Conservation (phyloP, 331 rosid species). For the Dryas integrifolia region DNA sequence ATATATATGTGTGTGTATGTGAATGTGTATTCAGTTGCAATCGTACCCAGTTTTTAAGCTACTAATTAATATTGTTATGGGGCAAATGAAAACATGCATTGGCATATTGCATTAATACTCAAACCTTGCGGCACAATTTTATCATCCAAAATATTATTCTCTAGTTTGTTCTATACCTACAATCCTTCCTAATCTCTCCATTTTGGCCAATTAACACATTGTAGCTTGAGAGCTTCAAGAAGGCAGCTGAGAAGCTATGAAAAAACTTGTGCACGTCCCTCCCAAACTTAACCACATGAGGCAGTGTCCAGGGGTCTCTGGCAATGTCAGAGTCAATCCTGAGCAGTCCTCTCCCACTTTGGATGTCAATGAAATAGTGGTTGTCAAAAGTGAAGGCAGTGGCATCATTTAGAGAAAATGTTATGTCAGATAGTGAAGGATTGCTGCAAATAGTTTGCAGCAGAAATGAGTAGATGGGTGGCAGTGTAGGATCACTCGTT, state of each 20-base stretch:
- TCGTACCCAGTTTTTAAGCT: too few species aligned
- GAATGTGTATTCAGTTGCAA: too few species aligned
- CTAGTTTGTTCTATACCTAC: neutral
- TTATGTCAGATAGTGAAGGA: neutral
- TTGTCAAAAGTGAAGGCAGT: neutral
- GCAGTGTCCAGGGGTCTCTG: neutral
- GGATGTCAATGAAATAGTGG: slow-evolving; percentile 11
- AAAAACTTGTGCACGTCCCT: neutral
- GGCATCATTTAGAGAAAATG: neutral
- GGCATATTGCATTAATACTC: too few species aligned
- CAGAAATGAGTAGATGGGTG: neutral
- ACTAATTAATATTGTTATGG: too few species aligned
- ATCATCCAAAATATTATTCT: too few species aligned
- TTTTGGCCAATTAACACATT: slow-evolving; percentile 7
- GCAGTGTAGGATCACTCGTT: slow-evolving; percentile 10
- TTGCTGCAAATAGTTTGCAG: neutral
- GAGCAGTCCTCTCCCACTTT: slow-evolving; percentile 10
- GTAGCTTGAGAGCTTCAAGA: neutral
- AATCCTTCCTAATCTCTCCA: slow-evolving; percentile 8
- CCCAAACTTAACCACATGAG: neutral
- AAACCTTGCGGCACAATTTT: too few species aligned
- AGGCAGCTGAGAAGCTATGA: neutral
- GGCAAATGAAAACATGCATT: too few species aligned
- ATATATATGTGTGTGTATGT: too few species aligned
- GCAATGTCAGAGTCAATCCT: neutral